phyloP scores from a whole-genome alignment of 2,329 filamentous ascomycete genomes.

The Elsinoe batatas region DNA sequence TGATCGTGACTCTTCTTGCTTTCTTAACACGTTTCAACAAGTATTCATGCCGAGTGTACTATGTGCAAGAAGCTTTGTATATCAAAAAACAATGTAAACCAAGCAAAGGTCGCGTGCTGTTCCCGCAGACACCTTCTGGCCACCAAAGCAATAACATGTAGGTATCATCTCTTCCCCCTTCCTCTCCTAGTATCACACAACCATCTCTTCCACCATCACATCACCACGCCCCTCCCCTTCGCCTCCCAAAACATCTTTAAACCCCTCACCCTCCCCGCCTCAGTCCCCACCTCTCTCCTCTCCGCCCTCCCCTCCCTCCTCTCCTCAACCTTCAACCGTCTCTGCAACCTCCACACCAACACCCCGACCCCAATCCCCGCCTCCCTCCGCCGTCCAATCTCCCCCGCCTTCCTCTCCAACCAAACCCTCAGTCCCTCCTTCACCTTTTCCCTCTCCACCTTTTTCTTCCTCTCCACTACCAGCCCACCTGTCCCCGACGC shows the following conservation, averaged over 20 bases:
- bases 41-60: neutral
- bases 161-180: neutral
- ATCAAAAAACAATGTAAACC: too few species aligned
- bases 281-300: slow-evolving; percentile 25
- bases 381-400: slow-evolving; percentile 29
- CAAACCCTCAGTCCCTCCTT: slow-evolving; percentile 58
- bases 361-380: slow-evolving; percentile 32
- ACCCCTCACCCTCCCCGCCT: slow-evolving; percentile 29
- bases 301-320: slow-evolving; percentile 18
- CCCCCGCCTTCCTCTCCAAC: slow-evolving; percentile 40
- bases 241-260: slow-evolving; percentile 58
- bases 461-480: slow-evolving; percentile 52
- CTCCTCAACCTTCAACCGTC: slow-evolving; percentile 37
- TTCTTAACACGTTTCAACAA: neutral
- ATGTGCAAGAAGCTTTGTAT: neutral
- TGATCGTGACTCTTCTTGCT: neutral
- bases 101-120: slow-evolving; percentile 6
- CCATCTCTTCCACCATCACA: neutral
- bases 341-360: slow-evolving; percentile 32
- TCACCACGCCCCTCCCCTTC: slow-evolving; percentile 27
- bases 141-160: neutral
- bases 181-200: too few species aligned
- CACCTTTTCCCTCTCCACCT: slow-evolving; percentile 56
- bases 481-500: slow-evolving; percentile 16
- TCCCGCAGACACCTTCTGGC: neutral